Evolutionary conservation across 2,329 filamentous ascomycete genomes (phyloP).

Genomic region (Aspergillus puulaauensis): DNA sequence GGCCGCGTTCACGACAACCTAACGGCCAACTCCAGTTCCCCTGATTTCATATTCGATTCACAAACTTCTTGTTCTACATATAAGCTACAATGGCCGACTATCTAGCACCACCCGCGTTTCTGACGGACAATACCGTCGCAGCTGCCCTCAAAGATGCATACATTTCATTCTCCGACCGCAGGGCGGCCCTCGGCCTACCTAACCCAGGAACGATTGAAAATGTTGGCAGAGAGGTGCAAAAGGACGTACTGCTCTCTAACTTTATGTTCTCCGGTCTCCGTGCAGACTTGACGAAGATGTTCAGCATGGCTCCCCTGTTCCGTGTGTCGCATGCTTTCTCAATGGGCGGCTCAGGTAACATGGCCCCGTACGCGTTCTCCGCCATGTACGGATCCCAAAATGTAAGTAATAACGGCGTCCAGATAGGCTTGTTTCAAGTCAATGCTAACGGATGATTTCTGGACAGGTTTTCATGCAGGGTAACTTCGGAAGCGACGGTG

Average conservation of each 20-base stretch:
- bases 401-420: conserved; percentile 54
- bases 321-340: conserved; percentile 97
- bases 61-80: conserved; percentile 14
- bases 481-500: conserved; percentile 88
- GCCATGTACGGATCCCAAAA: conserved; percentile 90
- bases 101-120: conserved; percentile 58
- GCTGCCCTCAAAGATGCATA: conserved; percentile 73
- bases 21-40: conserved; percentile 18
- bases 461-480: conserved; percentile 88
- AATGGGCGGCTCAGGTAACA: conserved; percentile 76
- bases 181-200: conserved; percentile 80
- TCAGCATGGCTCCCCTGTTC: conserved; percentile 90
- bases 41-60: conserved; percentile 9
- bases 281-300: conserved; percentile 94
- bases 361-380: conserved; percentile 93
- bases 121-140: conserved; percentile 73
- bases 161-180: conserved; percentile 77
- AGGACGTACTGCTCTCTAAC: conserved; percentile 94
- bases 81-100: conserved; percentile 42
- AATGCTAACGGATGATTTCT: conserved; percentile 12
- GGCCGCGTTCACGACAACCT: conserved; percentile 26
- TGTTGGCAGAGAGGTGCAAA: conserved; percentile 87
- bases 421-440: background rate
- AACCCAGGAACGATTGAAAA: conserved; percentile 93
- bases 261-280: conserved; percentile 95